Evolutionary conservation across 1,284 basidiomycete species (phyloP), one percentile per base, ranked within the genome.

Genomic region (Heterobasidion parviporum): DNA sequence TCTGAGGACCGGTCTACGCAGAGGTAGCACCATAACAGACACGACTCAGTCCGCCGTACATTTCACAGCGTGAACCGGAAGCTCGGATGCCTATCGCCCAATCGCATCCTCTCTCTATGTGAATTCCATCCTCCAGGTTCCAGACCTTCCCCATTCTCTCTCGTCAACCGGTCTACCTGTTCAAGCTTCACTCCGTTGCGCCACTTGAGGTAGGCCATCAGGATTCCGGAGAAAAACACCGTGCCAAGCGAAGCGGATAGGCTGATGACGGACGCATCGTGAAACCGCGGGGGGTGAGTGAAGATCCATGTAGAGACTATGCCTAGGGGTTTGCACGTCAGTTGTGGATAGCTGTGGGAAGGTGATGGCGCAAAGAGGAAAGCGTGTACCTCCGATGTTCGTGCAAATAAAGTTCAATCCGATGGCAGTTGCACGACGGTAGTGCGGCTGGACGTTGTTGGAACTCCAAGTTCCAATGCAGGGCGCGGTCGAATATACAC

Each of bases 231-330:
- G 16, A 52, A 32, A 5, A 50, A 35, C 9, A 54, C 57, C 48
- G 56, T 51, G 18, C 38, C 54, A 8, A 58, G 49, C 10, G 59
- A 53, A 49, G 59, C 54, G 3, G 53, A 38, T 12, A 61, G 52
- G 50, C 60, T 58, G 48, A 60, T 53, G 43, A 32, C 51, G 20
- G 59, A 54, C 33, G 59, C 60, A 6, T 44, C 56, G 46, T 54
- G 59, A 51, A 59, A 61, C 20, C 55, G 54, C 38, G 60, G 60
- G 18, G 60, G 34, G 34, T 38, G 55, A 6, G 47, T 44, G 54
- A 55, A 55, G 38, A 55, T 35, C 49, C 49, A 55, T 8, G 54
- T 50, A 6, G 54, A 55, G n/a, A 50, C 38, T 10, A 85, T 83
- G 43, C 41, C 52, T 54, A 26, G 26, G 26, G 26, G 26, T 26